Percentiles rank a stretch among this genome's conserved stretches.
Evolutionary conservation across 768 basidiomycete genomes (phyloP).

Genomic region (Pleurotus djamor): DNA sequence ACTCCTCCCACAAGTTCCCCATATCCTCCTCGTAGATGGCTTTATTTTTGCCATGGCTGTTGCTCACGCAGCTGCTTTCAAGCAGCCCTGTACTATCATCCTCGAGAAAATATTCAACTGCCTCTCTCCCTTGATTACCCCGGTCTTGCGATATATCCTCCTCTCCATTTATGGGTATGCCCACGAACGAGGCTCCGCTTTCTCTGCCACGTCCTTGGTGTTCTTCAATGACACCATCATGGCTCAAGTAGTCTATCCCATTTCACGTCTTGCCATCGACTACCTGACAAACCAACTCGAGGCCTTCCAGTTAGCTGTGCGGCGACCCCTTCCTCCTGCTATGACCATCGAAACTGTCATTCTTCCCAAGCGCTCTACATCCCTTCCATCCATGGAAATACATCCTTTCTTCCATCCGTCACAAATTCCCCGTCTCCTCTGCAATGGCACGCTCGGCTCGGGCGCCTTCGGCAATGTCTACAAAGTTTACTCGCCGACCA

Average conservation of each 20-base stretch:
- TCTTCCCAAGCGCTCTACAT: not conserved
- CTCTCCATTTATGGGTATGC: too few relatives aligned
- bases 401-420: not conserved
- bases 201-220: too few relatives aligned
- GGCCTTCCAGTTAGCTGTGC: too few relatives aligned
- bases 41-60: not conserved
- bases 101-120: not conserved
- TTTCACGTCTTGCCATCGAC: too few relatives aligned
- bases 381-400: not conserved
- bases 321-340: too few relatives aligned
- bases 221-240: too few relatives aligned
- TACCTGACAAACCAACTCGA: too few relatives aligned
- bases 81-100: not conserved
- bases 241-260: too few relatives aligned
- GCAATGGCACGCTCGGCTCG: not conserved
- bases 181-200: too few relatives aligned
- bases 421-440: not conserved
- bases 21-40: not conserved
- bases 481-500: not conserved
- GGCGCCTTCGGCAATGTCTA: constrained; percentile 1
- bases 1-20: not conserved
- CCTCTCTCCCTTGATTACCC: too few relatives aligned
- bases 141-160: too few relatives aligned
- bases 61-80: not conserved
- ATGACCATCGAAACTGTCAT: too few relatives aligned